Evolutionary conservation across 352 stramenopile species (phyloP).

Genomic region (Phytophthora capsici): DNA sequence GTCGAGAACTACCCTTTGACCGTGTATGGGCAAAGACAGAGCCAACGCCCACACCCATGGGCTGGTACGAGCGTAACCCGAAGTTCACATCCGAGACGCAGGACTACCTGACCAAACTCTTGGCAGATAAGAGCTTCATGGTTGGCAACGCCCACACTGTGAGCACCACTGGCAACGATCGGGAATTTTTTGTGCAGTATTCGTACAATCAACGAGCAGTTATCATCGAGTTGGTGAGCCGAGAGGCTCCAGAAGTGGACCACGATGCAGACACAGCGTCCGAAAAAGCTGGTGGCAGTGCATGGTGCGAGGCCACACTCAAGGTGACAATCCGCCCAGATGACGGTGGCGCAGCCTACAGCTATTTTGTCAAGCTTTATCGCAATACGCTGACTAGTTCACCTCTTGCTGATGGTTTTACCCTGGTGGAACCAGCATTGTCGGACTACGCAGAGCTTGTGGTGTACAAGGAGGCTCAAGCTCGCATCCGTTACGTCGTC

Average conservation of each 20-base stretch:
- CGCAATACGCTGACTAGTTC: conserved; percentile 45
- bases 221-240: conserved; percentile 55
- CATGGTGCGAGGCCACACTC: conserved; percentile 38
- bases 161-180: conserved; percentile 39
- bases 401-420: conserved; percentile 22
- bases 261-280: neutral
- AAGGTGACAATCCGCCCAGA: conserved; percentile 31
- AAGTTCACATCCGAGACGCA: conserved; percentile 45
- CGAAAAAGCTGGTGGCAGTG: conserved; percentile 9
- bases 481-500: conserved; percentile 78
- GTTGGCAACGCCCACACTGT: conserved; percentile 50
- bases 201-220: conserved; percentile 35
- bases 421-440: conserved; percentile 23
- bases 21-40: conserved; percentile 65
- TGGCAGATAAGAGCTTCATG: conserved; percentile 41
- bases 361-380: conserved; percentile 61
- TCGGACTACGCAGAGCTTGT: conserved; percentile 68
- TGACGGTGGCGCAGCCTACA: conserved; percentile 19
- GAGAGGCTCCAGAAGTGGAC: conserved; percentile 17
- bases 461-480: conserved; percentile 79
- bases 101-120: conserved; percentile 45
- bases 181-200: conserved; percentile 43
- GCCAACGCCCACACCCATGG: conserved; percentile 25
- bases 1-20: conserved; percentile 45
- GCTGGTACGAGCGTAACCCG: conserved; percentile 48